A percentile compares a stretch with the other conserved stretches of the same genome.
phyloP scores from a whole-genome alignment of 495 filamentous ascomycete species.

The Apodospora peruviana region DNA sequence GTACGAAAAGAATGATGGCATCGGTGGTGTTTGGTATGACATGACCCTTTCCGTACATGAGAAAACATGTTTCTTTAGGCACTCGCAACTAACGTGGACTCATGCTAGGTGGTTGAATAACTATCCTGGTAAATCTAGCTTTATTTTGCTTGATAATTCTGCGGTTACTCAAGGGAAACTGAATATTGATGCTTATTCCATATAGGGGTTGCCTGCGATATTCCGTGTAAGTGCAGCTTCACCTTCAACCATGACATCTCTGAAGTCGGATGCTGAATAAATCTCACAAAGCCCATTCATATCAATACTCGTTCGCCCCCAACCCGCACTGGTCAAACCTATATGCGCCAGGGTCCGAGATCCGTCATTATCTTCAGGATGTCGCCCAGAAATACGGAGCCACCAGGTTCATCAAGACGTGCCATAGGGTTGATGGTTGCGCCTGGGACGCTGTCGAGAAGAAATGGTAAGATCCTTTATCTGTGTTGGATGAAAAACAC shows the following conservation, averaged over 20 bases:
- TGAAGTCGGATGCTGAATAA: not conserved
- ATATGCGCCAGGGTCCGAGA: constrained; percentile 60
- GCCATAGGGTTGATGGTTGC: constrained; percentile 31
- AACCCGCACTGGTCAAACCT: constrained; percentile 59
- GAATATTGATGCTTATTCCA: not conserved
- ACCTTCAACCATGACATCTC: not conserved
- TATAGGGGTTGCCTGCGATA: constrained; percentile 38
- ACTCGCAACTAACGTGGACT: not conserved
- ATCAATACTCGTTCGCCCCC: constrained; percentile 64
- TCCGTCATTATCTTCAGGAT: constrained; percentile 52
- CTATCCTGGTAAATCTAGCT: constrained; percentile 34
- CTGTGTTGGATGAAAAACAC: not conserved
- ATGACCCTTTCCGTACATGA: not conserved
- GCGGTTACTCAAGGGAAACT: too few species aligned
- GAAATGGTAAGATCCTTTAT: constrained; percentile 44
- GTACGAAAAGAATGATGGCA: constrained; percentile 38
- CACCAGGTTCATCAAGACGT: constrained; percentile 39
- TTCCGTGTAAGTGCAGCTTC: constrained; percentile 25
- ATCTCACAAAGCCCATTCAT: constrained; percentile 38
- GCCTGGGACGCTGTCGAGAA: constrained; percentile 50
- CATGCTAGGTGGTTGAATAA: constrained; percentile 35
- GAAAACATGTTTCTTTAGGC: not conserved
- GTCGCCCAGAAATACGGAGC: constrained; percentile 57
- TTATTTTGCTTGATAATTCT: not conserved
- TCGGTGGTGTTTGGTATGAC: constrained; percentile 37